phyloP scores from a whole-genome alignment of 257 asterid species.

The Solanum virginianum region DNA sequence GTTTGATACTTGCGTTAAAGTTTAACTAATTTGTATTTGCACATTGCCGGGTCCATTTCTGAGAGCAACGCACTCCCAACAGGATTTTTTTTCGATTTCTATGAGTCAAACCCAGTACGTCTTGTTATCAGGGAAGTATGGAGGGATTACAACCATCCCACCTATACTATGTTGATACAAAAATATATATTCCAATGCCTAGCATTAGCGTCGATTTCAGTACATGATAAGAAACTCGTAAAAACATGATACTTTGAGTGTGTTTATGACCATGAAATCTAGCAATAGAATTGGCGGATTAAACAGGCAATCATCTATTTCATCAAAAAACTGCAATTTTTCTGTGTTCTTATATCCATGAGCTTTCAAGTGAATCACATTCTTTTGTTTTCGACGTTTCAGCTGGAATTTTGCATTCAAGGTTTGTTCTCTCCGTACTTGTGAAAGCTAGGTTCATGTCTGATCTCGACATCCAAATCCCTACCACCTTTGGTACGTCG shows the following conservation, averaged over 20 bases:
- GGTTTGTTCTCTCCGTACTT: not conserved
- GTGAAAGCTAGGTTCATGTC: conserved; percentile 3
- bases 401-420: not conserved
- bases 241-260: too few species aligned
- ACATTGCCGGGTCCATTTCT: not conserved
- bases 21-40: not conserved
- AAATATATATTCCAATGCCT: not conserved
- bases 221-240: too few species aligned
- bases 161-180: too few species aligned
- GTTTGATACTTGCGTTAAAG: not conserved
- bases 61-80: too few species aligned
- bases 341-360: not conserved
- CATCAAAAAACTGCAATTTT: not conserved
- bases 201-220: not conserved
- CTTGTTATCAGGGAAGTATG: not conserved
- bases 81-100: not conserved
- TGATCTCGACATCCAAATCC: conserved; percentile 1
- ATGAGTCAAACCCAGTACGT: not conserved
- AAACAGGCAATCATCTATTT: not conserved
- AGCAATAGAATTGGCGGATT: not conserved
- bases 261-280: not conserved
- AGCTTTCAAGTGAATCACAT: not conserved
- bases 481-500: not conserved
- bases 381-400: not conserved
- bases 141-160: not conserved